A percentile compares a stretch with the other conserved stretches of the same genome.
Conservation (phyloP, 2,329 filamentous ascomycete species). For the Thermomyces lanuginosus region DNA sequence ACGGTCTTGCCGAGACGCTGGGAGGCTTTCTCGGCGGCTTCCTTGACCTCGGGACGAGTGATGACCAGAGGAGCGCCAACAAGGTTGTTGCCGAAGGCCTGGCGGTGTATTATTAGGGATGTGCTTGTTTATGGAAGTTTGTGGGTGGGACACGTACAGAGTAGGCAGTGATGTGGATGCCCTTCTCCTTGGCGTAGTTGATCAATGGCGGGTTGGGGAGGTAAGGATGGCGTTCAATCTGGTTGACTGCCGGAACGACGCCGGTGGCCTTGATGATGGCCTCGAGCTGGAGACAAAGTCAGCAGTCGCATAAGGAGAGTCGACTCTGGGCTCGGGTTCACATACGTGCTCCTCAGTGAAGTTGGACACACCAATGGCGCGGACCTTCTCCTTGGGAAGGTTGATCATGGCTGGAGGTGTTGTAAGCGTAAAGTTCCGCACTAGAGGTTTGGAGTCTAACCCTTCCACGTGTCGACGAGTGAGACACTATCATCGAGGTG, state of each 20-base stretch:
- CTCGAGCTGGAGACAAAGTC: conserved; percentile 27
- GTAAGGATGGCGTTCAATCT: conserved; percentile 54
- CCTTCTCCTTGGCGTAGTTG: conserved; percentile 40
- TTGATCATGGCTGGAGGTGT: conserved; percentile 24
- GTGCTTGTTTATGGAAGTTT: no score
- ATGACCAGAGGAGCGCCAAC: conserved; percentile 47
- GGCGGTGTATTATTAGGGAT: conserved; percentile 2
- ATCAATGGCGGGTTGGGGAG: conserved; percentile 45
- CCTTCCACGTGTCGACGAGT: conserved; percentile 28
- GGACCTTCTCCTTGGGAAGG: conserved; percentile 26
- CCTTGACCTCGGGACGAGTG: conserved; percentile 45
- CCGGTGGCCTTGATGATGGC: conserved; percentile 37
- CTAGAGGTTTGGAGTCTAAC: conserved; percentile 9
- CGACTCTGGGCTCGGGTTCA: neutral
- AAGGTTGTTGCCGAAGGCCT: conserved; percentile 42
- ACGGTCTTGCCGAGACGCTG: conserved; percentile 19
- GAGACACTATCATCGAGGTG: conserved; percentile 26
- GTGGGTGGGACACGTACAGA: conserved; percentile 26
- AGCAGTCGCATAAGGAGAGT: conserved; percentile 4
- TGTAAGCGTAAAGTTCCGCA: neutral
- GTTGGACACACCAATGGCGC: conserved; percentile 29
- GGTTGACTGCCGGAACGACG: conserved; percentile 48
- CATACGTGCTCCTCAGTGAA: conserved; percentile 22
- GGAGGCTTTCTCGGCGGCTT: conserved; percentile 44
- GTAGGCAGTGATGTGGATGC: conserved; percentile 47